These are phyloP conservation scores for Coprinopsis strossmayeri DNA, from an alignment of 768 basidiomycete genomes.

Conservation along the genomic window DNA sequence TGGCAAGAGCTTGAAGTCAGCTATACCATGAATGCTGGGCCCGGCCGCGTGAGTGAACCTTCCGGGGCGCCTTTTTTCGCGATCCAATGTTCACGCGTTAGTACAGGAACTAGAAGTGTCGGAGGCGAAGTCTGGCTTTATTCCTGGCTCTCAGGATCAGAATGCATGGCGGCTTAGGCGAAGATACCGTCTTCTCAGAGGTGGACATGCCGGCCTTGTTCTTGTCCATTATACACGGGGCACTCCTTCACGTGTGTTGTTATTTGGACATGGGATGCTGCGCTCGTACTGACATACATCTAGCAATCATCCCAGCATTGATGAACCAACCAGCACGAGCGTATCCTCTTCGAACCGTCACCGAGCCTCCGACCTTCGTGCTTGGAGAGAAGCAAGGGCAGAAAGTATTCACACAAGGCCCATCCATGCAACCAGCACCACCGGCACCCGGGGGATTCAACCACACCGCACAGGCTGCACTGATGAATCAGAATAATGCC, in stretches of 20 bases:
- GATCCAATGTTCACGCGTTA: slow-evolving; percentile 6
- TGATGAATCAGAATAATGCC: slow-evolving; percentile 64
- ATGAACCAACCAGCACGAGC: slow-evolving; percentile 56
- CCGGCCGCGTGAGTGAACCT: slow-evolving; percentile 44
- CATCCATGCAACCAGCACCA: slow-evolving; percentile 19
- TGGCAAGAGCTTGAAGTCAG: slow-evolving; percentile 70
- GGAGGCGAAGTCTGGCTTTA: slow-evolving; percentile 71
- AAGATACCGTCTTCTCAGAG: slow-evolving; percentile 66
- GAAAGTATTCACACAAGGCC: slow-evolving; percentile 43
- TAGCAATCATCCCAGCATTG: slow-evolving; percentile 55
- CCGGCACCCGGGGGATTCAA: slow-evolving; percentile 21
- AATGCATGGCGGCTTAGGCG: slow-evolving; percentile 63
- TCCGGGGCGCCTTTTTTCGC: neutral
- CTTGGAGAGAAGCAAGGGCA: slow-evolving; percentile 69
- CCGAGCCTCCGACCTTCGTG: slow-evolving; percentile 64
- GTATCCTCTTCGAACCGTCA: slow-evolving; percentile 64
- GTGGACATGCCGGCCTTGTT: slow-evolving; percentile 66
- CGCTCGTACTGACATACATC: neutral
- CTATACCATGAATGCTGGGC: slow-evolving; percentile 43
- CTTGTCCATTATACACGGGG: slow-evolving; percentile 75
- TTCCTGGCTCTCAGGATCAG: slow-evolving; percentile 57
- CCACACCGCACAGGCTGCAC: slow-evolving; percentile 44
- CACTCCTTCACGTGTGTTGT: slow-evolving; percentile 49
- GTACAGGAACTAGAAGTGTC: slow-evolving; percentile 69
- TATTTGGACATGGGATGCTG: slow-evolving; percentile 1